Evolutionary conservation across 768 basidiomycete genomes (phyloP).

Genomic region (Cystofilobasidium capitatum): DNA sequence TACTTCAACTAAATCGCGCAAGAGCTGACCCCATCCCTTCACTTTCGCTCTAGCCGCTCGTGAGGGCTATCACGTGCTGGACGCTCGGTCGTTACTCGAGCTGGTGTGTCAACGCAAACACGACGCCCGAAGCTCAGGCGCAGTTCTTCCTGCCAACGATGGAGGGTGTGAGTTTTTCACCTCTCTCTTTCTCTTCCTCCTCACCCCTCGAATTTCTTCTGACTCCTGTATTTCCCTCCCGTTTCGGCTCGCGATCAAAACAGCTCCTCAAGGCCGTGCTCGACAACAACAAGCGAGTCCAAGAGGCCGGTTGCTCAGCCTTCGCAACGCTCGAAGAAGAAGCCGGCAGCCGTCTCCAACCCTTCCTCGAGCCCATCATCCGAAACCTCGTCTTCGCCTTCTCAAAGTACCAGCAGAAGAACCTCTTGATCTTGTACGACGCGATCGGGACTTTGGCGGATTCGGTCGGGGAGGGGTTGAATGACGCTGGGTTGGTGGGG

Average conservation of each 20-base stretch:
- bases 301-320: slow-evolving; percentile 97
- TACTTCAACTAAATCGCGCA: no score
- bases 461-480: slow-evolving; percentile 79
- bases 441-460: slow-evolving; percentile 98
- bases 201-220: not conserved
- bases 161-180: slow-evolving; percentile 69
- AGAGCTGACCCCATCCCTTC: not conserved
- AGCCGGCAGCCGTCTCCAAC: slow-evolving; percentile 76
- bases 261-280: slow-evolving; percentile 94
- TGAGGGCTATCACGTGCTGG: slow-evolving; percentile 98
- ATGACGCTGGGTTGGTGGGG: slow-evolving; percentile 77
- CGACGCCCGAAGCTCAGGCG: slow-evolving; percentile 59
- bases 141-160: slow-evolving; percentile 92
- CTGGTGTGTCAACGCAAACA: slow-evolving; percentile 65
- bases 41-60: slow-evolving; percentile 59
- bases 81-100: slow-evolving; percentile 96
- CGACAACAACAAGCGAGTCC: slow-evolving; percentile 96
- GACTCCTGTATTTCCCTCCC: not conserved
- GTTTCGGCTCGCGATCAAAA: no score
- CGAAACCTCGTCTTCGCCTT: slow-evolving; percentile 93
- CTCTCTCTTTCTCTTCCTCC: not conserved
- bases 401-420: slow-evolving; percentile 98
- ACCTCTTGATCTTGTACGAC: slow-evolving; percentile 95
- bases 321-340: slow-evolving; percentile 98
- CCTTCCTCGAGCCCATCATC: slow-evolving; percentile 88